Base-by-base conservation (phyloP, 1,284 basidiomycete species). In the Microbotryum silenes-acaulis region DNA sequence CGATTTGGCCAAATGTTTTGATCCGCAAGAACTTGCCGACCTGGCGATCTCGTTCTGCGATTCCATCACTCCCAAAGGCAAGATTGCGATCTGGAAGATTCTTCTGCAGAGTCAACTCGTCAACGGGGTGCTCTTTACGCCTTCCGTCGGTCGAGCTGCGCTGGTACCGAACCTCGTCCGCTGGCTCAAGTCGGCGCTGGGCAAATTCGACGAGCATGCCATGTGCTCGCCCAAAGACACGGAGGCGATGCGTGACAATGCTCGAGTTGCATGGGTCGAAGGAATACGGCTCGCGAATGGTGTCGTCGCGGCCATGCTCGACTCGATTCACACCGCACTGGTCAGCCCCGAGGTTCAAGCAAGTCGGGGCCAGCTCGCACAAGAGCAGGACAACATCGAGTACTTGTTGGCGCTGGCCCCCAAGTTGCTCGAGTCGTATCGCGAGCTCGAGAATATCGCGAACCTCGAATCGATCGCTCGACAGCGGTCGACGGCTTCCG, bases 131-230 rank as follows among this genome's bases (percentile, higher is more conserved):
- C 77, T 96, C 47, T 96, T 97, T 72, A 89, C 93, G 70, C 84
- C 87, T 65, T 78, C 85, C 4, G 82, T 88, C 60, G 86, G 88
- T 10, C 84, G 94, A 18, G 81, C 86, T 0, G 77, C 89, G 18
- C 80, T 98, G 23, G 85, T 96, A 7, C 93, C 96, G 60, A 85
- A 87, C 31, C 83, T 97, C 45, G 85, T 92, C 4, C 82, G 87
- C 25, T 97, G 92, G 91, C 86, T 97, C 69, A 94, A 92, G 72
- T 91, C 92, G 0, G 87, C 94, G 74, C 88, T 97, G 67, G 93
- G 93, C n/a, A 80, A 82, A 21, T 96, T 88, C 72, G 91, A 96
- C 66, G 88, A 91, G 73, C 87, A 61, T 23, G 20, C 60, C n/a
- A 84, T 72, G 75, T 81, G 49, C 82, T 84, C 69, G 80, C 75